Conservation (phyloP, 768 basidiomycete species). For the Lyophyllum atratum region DNA sequence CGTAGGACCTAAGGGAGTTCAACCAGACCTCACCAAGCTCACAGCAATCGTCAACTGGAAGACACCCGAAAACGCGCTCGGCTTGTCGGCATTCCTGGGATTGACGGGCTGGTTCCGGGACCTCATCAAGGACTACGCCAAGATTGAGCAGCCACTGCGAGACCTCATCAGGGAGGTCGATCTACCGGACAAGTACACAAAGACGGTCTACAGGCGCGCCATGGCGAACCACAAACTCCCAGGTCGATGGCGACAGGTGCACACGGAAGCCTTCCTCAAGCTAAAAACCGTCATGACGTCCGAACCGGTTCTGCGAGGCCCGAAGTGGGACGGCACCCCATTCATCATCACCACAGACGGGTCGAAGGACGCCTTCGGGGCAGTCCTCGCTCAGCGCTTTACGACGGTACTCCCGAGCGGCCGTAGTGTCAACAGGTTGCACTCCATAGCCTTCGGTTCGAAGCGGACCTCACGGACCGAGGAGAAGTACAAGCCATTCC, state of each 20-base stretch:
- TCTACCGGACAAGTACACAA: constrained; percentile 11
- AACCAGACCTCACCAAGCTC: constrained; percentile 35
- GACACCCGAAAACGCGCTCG: constrained; percentile 24
- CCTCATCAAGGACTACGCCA: constrained; percentile 34
- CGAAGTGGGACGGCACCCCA: constrained; percentile 31
- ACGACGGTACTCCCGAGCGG: constrained; percentile 10
- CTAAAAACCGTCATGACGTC: constrained; percentile 32
- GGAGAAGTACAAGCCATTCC: constrained; percentile 23
- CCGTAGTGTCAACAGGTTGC: constrained; percentile 7
- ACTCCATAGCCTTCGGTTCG: constrained; percentile 30
- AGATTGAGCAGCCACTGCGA: constrained; percentile 28
- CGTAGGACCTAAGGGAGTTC: constrained; percentile 33
- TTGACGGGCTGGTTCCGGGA: constrained; percentile 35
- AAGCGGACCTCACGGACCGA: constrained; percentile 27
- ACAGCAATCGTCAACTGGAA: constrained; percentile 36
- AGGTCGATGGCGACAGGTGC: constrained; percentile 18
- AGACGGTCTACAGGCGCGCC: constrained; percentile 6
- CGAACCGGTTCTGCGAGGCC: constrained; percentile 32
- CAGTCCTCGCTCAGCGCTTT: constrained; percentile 29
- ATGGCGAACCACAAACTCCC: constrained; percentile 17
- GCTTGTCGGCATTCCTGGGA: constrained; percentile 23
- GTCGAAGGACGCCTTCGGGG: not conserved
- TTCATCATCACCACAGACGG: constrained; percentile 26
- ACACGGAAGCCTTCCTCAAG: constrained; percentile 23
- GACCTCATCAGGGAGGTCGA: constrained; percentile 26